Evolutionary conservation across 1,284 basidiomycete species (phyloP), one percentile per base, ranked within the genome.

Genomic region (Gomphus sp.): DNA sequence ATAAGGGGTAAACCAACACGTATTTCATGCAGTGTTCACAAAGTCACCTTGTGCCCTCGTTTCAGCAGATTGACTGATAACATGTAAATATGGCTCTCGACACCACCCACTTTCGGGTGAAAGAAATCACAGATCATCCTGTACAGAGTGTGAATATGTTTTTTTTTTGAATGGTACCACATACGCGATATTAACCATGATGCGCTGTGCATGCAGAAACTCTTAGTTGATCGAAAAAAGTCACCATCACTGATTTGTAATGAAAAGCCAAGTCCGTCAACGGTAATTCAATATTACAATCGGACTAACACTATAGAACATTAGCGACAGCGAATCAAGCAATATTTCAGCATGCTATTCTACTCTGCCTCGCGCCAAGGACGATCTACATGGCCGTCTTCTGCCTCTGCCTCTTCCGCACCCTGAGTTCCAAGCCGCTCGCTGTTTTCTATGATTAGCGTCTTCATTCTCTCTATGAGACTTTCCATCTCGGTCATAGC

Each of bases 41-140:
- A 62, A 2, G 72, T 56, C 67, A 89, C 93, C 73, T 91, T 94
- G 72, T 99, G 94, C 1, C 95, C 93, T 33, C 82, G 80, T 45
- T 79, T 78, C 57, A 94, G 81, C 53, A 99, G 82, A 59, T 89
- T 85, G n/a, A 88, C 84, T 62, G 87, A 84, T 43, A 98, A 79
- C 82, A 91, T 92, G 73, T 93, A 98, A 55, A 98, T 95, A 72
- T 98, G 94, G 62, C 87, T 95, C 72, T 99, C 97, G 28, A 99
- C 95, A 10, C 97, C 97, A 28, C 97, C 97, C 2, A 97, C 88
- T 62, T 86, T 82, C 0, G 96, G 96, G 68, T 92, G 87, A 75
- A 98, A 99, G 76, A 98, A 99, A 73, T 99, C 96, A 52, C 87
- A 93, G 52, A 98, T 84, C 91, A 99, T 94, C 31, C 92, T 95